A percentile compares a stretch with the other conserved stretches of the same genome.
Conservation (phyloP, 208 protist genomes). For the Zelonia costaricensis region DNA sequence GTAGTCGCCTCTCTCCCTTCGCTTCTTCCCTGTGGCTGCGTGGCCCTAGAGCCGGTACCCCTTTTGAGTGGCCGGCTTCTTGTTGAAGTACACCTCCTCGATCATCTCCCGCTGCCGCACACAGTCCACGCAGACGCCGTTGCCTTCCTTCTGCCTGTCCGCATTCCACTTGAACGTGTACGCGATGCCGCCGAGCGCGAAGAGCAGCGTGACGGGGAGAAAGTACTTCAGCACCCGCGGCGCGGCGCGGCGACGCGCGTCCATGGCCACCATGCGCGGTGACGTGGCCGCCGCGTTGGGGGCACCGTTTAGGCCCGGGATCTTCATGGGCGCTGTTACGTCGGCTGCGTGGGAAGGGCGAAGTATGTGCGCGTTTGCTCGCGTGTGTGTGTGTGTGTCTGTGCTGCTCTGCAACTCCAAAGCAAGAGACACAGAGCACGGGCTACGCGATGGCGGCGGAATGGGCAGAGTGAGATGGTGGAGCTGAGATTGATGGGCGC, state of each 20-base stretch:
- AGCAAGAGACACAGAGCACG: no score
- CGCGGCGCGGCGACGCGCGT: constrained; percentile 1
- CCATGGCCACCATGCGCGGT: constrained; percentile 33
- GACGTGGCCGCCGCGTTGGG: constrained; percentile 21
- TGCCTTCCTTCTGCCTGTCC: constrained; percentile 62
- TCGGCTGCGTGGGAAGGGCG: no score
- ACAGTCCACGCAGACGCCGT: constrained; percentile 81
- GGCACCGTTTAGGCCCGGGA: constrained; percentile 23
- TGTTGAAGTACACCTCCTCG: constrained; percentile 81
- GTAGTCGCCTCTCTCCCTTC: background rate
- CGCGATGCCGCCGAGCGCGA: constrained; percentile 56
- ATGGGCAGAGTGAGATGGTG: no score
- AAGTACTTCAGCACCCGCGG: constrained; percentile 31
- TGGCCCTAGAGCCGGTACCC: constrained; percentile 46
- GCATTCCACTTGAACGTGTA: constrained; percentile 75
- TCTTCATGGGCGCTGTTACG: constrained; percentile 26
- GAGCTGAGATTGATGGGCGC: no score
- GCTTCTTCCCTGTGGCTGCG: background rate
- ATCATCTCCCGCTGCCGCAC: constrained; percentile 82
- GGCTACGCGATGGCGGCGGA: no score
- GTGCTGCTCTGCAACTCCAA: no score
- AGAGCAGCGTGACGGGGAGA: constrained; percentile 59
- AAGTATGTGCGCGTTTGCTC: no score
- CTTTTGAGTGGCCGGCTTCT: constrained; percentile 50
- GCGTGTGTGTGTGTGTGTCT: no score